Base-by-base conservation (phyloP, 2,329 filamentous ascomycete genomes). In the Coniochaeta sp. region DNA sequence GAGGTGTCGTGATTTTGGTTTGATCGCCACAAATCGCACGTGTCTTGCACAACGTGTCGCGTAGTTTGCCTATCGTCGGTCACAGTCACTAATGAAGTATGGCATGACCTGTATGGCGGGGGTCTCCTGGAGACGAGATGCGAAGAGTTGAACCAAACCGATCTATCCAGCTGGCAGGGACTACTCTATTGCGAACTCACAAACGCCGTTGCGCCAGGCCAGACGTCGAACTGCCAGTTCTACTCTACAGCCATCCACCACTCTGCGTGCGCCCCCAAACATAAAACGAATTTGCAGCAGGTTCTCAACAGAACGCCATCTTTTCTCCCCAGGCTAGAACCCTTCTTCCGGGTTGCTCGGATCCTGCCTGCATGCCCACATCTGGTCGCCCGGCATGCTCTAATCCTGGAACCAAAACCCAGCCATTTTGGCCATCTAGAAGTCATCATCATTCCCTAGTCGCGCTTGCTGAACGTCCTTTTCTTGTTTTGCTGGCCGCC, bases 391-490 rank as follows among this genome's bases (percentile, higher is more conserved):
- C 34, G 34, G 34, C 3, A 6, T 36, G 34, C 34, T 12, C 3
- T 36, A 3, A 12, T 36, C 34, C 7, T 14, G 8, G 7, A 36
- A 9, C 28, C 28, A 5, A 31, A 12, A 36, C 11, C 34, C 34
- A 12, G 34, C 34, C 12, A 3, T 12, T 36, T 36, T 36, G 34
- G 34, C 6, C 14, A 6, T 17, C 38, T 17, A 43, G 4, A 19
- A 43, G 7, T 14, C 7, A 36, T 36, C 34, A 43, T 14, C 40
- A 28, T 26, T n/a, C 26, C 12, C 24, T 52, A 52, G 12, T 52
- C 47, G 24, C 47, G 47, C 47, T 57, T 57, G 33, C 54, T 38
- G 33, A 57, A 57, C 11, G 54, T 34, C 54, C 54, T 57, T 31
- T 57, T 57, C 54, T 57, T 57, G 17, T 57, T 57, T 14, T 47